Evolutionary conservation across 1,284 basidiomycete genomes (phyloP).

Genomic region (Anthracocystis panici-leucophaei): DNA sequence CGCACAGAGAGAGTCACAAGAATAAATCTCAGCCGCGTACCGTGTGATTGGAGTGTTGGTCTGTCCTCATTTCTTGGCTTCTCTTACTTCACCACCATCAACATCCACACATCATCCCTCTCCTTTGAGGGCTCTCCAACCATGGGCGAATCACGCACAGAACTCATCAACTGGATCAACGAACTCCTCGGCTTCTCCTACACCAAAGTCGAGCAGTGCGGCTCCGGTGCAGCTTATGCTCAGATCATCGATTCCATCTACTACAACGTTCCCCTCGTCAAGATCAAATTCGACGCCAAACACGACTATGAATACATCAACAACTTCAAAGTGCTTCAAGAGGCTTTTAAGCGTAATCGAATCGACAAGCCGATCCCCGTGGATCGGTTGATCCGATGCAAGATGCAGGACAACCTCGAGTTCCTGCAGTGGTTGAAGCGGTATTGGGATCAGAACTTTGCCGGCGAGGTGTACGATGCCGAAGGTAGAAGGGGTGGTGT

Average conservation of each 20-base stretch:
- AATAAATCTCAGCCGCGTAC: no score
- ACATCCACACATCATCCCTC: not conserved
- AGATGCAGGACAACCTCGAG: slow-evolving; percentile 99
- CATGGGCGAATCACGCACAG: slow-evolving; percentile 75
- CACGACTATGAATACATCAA: slow-evolving; percentile 95
- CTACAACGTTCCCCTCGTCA: slow-evolving; percentile 70
- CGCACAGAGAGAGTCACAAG: no score
- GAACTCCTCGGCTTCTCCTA: slow-evolving; percentile 90
- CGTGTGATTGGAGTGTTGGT: no score
- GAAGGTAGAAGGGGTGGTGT: slow-evolving; percentile 81
- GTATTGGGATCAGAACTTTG: slow-evolving; percentile 93
- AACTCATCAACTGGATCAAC: slow-evolving; percentile 93
- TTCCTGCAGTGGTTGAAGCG: slow-evolving; percentile 97
- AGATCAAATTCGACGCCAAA: slow-evolving; percentile 68
- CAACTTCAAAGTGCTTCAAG: slow-evolving; percentile 94
- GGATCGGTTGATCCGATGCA: slow-evolving; percentile 93
- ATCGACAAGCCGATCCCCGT: slow-evolving; percentile 98
- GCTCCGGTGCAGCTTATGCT: slow-evolving; percentile 71
- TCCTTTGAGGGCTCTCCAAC: not conserved
- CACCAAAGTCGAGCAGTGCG: slow-evolving; percentile 86
- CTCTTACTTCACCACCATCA: slow-evolving; percentile 4
- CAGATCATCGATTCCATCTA: slow-evolving; percentile 90
- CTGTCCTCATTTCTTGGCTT: not conserved
- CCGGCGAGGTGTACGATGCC: slow-evolving; percentile 89
- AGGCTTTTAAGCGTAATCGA: slow-evolving; percentile 74